These are phyloP conservation scores for Ceratobasidium theobromae DNA, from an alignment of 1,284 basidiomycete species.

Conservation along the genomic window DNA sequence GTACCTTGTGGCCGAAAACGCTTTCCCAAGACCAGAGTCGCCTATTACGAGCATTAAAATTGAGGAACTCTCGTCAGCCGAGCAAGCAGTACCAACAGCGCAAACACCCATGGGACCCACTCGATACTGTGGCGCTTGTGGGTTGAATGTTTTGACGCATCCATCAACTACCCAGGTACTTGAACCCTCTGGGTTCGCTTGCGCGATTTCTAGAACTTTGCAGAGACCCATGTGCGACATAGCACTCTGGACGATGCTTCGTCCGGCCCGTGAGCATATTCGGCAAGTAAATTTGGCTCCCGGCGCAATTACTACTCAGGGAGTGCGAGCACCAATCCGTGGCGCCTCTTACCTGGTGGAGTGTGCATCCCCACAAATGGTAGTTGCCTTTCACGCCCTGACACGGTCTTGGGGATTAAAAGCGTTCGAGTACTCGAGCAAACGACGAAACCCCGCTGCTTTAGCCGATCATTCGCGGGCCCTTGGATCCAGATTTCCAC, in stretches of 20 bases:
- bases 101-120: not conserved
- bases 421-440: slow-evolving; percentile 15
- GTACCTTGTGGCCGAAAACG: not conserved
- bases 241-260: slow-evolving; percentile 11
- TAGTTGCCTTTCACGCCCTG: slow-evolving; percentile 14
- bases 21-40: slow-evolving; percentile 13
- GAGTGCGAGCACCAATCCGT: slow-evolving; percentile 3
- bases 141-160: slow-evolving; percentile 4
- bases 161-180: not conserved
- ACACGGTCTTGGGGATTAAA: slow-evolving; percentile 10
- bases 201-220: not conserved
- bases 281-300: slow-evolving; percentile 3
- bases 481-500: slow-evolving; percentile 1
- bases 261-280: not conserved
- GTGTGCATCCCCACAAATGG: slow-evolving; percentile 15
- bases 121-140: slow-evolving; percentile 13
- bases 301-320: slow-evolving; percentile 23
- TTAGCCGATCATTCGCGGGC: not conserved
- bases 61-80: not conserved
- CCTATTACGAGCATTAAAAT: not conserved
- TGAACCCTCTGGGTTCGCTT: slow-evolving; percentile 8
- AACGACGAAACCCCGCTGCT: not conserved
- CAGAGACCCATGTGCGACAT: slow-evolving; percentile 12
- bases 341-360: slow-evolving; percentile 22
- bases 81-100: not conserved